These are phyloP conservation scores for Ceratobasidium sp. DNA, from an alignment of 1,284 basidiomycete genomes.

Conservation along the genomic window DNA sequence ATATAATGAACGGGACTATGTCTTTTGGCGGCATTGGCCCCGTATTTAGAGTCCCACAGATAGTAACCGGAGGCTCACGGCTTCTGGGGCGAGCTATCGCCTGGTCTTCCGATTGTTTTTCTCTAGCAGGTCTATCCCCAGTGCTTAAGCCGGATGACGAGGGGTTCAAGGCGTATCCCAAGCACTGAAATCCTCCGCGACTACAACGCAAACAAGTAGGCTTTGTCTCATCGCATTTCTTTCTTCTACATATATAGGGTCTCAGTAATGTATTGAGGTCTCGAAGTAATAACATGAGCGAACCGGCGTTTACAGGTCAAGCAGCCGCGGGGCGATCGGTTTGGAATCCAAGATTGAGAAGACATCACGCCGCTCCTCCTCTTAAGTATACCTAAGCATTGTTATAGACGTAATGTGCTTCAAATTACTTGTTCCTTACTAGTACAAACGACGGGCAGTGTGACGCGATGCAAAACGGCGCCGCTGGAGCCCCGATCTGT, in stretches of 20 bases:
- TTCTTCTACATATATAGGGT: not conserved
- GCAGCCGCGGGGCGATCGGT: slow-evolving; percentile 16
- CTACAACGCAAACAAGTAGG: not conserved
- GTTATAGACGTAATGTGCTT: too few relatives aligned
- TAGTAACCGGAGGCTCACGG: not conserved
- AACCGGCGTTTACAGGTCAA: slow-evolving; percentile 24
- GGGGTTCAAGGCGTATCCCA: not conserved
- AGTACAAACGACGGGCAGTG: too few relatives aligned
- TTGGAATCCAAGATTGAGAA: not conserved
- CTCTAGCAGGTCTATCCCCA: too few relatives aligned
- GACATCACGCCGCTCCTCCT: too few relatives aligned
- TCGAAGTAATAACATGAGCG: not conserved
- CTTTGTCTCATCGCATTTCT: slow-evolving; percentile 17
- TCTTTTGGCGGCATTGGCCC: too few relatives aligned
- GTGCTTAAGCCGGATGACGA: not conserved
- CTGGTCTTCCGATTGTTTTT: not conserved
- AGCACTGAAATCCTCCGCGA: not conserved
- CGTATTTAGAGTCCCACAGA: not conserved
- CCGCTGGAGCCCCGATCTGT: too few relatives aligned
- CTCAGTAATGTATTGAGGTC: not conserved
- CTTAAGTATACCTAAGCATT: too few relatives aligned
- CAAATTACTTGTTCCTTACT: too few relatives aligned
- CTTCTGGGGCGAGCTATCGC: not conserved
- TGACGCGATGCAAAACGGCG: too few relatives aligned
- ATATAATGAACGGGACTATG: not conserved